Conservation (phyloP, 805 yeast genomes). For the Zygotorulaspora danielsina region DNA sequence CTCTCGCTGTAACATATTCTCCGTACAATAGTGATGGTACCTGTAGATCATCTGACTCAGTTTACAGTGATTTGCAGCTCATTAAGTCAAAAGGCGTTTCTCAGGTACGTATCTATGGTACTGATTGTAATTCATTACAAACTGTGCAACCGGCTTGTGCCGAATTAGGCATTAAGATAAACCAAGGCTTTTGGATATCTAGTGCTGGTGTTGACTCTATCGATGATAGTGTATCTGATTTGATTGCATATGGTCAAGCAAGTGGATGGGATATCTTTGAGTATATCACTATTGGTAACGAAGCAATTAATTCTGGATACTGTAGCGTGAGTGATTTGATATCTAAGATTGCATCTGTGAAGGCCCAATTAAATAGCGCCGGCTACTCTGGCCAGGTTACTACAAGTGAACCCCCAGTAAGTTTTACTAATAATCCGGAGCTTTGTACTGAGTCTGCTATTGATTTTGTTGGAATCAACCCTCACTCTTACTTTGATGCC, state of each 20-base stretch:
- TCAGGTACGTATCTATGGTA: conserved; percentile 75
- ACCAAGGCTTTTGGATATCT: conserved; percentile 85
- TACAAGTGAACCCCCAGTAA: conserved; percentile 87
- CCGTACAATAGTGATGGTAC: conserved; percentile 68
- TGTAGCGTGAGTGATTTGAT: conserved; percentile 59
- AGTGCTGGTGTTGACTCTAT: conserved; percentile 63
- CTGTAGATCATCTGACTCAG: conserved; percentile 58
- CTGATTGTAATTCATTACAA: conserved; percentile 70
- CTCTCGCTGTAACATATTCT: conserved; percentile 64
- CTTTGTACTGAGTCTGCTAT: conserved; percentile 67
- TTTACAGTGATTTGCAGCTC: conserved; percentile 52
- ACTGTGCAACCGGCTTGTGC: conserved; percentile 61
- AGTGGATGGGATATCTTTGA: conserved; percentile 73
- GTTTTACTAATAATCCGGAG: conserved; percentile 56
- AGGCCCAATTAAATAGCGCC: conserved; percentile 50
- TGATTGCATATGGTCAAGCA: conserved; percentile 50
- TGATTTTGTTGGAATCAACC: conserved; percentile 81
- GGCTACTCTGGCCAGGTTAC: conserved; percentile 77
- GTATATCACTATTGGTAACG: conserved; percentile 80
- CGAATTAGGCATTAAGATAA: conserved; percentile 60
- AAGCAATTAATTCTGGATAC: conserved; percentile 67
- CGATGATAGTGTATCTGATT: conserved; percentile 50
- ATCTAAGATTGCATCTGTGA: conserved; percentile 60
- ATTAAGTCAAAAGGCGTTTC: conserved; percentile 60
- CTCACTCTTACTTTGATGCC: conserved; percentile 79